A percentile compares a stretch with the other conserved stretches of the same genome.
Conservation (phyloP, 768 basidiomycete species). For the Galerina marginata region DNA sequence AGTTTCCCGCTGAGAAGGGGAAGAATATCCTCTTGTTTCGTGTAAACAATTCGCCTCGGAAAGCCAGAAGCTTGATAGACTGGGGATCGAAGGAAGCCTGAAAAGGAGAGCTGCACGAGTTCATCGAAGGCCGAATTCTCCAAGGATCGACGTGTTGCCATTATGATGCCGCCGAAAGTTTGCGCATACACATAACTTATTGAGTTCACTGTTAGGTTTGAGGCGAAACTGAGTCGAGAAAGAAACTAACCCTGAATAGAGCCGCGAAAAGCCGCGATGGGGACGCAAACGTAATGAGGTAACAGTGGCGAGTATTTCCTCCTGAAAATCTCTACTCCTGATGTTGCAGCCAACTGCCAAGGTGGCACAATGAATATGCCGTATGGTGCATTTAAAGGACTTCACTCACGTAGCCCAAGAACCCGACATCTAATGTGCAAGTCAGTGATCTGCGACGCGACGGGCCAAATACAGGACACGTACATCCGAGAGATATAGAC, state of each 20-base stretch:
- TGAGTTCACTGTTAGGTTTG: neutral
- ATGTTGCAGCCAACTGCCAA: constrained; percentile 20
- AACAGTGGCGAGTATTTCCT: constrained; percentile 9
- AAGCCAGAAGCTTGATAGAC: constrained; percentile 8
- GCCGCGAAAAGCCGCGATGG: constrained; percentile 7
- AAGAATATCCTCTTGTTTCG: constrained; percentile 15
- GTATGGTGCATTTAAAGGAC: neutral
- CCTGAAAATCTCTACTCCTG: neutral
- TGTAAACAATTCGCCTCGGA: constrained; percentile 16
- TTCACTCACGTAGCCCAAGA: constrained; percentile 21
- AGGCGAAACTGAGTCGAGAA: neutral
- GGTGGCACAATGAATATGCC: neutral
- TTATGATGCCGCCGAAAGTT: neutral
- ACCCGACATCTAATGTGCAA: constrained; percentile 17
- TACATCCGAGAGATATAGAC: constrained; percentile 22
- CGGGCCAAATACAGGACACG: neutral
- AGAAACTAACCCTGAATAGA: constrained; percentile 15
- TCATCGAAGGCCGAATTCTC: constrained; percentile 18
- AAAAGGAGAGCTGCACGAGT: constrained; percentile 16
- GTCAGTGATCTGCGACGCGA: neutral
- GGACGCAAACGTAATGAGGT: constrained; percentile 4
- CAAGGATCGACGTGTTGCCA: constrained; percentile 21
- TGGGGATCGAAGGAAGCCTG: neutral
- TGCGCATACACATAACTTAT: constrained; percentile 18
- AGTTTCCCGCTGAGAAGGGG: constrained; percentile 5